Base-by-base conservation (phyloP, 2,329 filamentous ascomycete species). In the Elsinoe perseae region DNA sequence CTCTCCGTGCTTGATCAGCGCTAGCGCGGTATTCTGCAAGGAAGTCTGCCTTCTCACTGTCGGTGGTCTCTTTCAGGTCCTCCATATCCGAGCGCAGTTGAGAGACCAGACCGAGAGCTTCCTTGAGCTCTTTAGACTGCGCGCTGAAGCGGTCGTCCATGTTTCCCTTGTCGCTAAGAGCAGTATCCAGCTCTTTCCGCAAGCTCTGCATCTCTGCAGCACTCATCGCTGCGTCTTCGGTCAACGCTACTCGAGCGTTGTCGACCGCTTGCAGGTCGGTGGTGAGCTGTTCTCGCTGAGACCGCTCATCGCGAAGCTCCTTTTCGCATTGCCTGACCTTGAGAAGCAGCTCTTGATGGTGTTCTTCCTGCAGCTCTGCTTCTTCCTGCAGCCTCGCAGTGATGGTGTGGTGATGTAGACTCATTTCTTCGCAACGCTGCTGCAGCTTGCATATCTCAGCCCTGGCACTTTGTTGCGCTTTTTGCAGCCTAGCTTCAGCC, bases 371-470 rank as follows among this genome's bases (percentile, higher is more conserved):
- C 38, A 73, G 70, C 23, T 75, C 73, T 3, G 76, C 55, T 4
- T 68, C 65, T 56, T 78, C 75, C 28, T 77, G 72, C 56, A 73
- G 75, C 18, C 70, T 71, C 1, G 73, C 73, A 3, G 73, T 57
- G 6, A 64, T 69, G 36, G 74, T 70, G 20, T 73, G 68, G 21
- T 73, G 64, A 28, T 72, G 70, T 2, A 79, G 60, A 43, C 80
- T 73, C 4, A 68, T 64, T 30, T 73, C 72, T 6, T 76, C 72
- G 50, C 70, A 74, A 16, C 70, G 70, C 1, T 70, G 59, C 21
- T 72, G 69, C 14, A 70, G 63, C 2, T 63, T 65, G 40, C 71
- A 65, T 1, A 75, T 65, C 27, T 75, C 69, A 4, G 75, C 56
- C 46, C 77, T 71, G 48, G 58, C 55, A 20, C 66, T 59, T 16